Evolutionary conservation across 331 rosid genomes (phyloP).

Genomic region (Quercus tomentella): DNA sequence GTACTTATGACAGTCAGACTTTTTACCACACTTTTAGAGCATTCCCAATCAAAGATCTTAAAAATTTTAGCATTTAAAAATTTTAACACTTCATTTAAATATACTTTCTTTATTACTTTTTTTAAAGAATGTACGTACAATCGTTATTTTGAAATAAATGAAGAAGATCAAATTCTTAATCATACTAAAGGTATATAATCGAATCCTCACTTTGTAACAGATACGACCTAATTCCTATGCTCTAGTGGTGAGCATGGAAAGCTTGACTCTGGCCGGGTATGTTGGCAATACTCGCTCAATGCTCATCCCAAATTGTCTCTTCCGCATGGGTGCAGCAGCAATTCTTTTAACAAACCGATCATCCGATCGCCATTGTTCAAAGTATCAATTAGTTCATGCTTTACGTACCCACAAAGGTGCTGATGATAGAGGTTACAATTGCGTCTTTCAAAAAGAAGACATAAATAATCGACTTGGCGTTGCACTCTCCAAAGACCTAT

Average conservation of each 20-base stretch:
- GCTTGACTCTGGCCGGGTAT: neutral
- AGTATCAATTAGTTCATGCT: neutral
- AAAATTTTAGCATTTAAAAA: no score
- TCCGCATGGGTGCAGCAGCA: neutral
- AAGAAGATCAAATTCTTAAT: no score
- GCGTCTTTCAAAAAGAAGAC: neutral
- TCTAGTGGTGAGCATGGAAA: neutral
- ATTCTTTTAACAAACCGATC: neutral
- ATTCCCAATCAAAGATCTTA: no score
- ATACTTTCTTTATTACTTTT: no score
- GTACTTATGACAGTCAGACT: no score
- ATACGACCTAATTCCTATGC: neutral
- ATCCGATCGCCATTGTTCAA: neutral
- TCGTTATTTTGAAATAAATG: no score
- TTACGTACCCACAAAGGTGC: neutral
- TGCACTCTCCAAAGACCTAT: neutral
- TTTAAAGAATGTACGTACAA: no score
- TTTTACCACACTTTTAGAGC: no score
- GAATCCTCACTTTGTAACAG: neutral
- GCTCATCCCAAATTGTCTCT: conserved; percentile 2
- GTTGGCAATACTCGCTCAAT: neutral
- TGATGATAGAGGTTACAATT: neutral
- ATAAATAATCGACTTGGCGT: neutral
- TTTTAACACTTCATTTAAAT: no score
- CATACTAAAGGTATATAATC: no score